phyloP scores from a whole-genome alignment of 2,329 filamentous ascomycete genomes.

The Pestalotiopsis sp. region DNA sequence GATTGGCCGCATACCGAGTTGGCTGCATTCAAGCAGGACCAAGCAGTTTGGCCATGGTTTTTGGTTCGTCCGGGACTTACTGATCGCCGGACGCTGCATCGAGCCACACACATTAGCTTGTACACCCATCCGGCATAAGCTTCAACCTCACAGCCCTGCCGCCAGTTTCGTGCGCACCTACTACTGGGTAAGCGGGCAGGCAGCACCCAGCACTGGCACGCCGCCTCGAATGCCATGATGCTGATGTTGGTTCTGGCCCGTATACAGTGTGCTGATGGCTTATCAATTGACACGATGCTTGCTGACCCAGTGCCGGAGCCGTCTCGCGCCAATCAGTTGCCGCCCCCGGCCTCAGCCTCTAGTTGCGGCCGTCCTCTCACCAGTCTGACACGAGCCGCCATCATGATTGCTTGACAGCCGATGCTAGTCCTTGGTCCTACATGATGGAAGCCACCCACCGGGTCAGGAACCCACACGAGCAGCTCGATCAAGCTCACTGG shows the following conservation, averaged over 20 bases:
- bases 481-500: too few relatives aligned
- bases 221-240: neutral
- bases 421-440: conserved; percentile 2
- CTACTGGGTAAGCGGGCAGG: neutral
- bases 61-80: neutral
- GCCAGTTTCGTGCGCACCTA: neutral
- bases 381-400: conserved; percentile 11
- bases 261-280: neutral
- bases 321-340: conserved; percentile 11
- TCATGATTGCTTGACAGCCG: neutral
- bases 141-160: neutral
- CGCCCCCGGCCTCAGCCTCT: conserved; percentile 1
- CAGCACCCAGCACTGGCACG: neutral
- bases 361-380: neutral
- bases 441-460: neutral
- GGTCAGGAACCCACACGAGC: neutral
- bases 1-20: neutral
- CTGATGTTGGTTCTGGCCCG: neutral
- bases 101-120: neutral
- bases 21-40: neutral
- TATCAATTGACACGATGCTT: neutral
- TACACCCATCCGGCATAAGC: neutral
- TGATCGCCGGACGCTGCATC: neutral
- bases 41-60: neutral
- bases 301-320: neutral